Conservation (phyloP, 2,329 filamentous ascomycete species). For the Apiospora rasikravindrae region DNA sequence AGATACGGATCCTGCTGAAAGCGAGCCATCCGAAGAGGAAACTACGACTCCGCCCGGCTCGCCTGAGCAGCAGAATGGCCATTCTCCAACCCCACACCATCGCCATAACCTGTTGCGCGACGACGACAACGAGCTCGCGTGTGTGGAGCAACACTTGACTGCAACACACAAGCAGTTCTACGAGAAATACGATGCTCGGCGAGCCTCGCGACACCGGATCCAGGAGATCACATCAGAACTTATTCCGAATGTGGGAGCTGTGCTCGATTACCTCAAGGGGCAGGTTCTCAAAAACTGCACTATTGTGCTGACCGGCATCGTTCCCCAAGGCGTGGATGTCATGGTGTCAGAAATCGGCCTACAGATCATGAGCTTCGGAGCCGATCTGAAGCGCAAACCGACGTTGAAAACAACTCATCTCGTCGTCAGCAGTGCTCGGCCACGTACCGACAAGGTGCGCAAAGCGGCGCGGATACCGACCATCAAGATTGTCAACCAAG, state of each 20-base stretch:
- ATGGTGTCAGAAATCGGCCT: conserved; percentile 84
- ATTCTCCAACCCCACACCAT: conserved; percentile 42
- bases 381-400: conserved; percentile 62
- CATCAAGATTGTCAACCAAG: conserved; percentile 89
- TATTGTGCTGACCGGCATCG: conserved; percentile 88
- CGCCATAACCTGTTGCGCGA: conserved; percentile 83
- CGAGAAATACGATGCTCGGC: conserved; percentile 73
- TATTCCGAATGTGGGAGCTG: conserved; percentile 83
- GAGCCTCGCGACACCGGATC: conserved; percentile 49
- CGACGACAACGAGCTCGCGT: conserved; percentile 81
- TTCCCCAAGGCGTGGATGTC: conserved; percentile 81
- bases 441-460: conserved; percentile 88
- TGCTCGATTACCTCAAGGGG: conserved; percentile 84
- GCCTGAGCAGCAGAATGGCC: conserved; percentile 28
- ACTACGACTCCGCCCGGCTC: not conserved
- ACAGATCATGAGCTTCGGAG: conserved; percentile 87
- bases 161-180: conserved; percentile 82
- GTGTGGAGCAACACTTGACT: conserved; percentile 77
- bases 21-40: not conserved
- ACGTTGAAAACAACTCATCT: conserved; percentile 73
- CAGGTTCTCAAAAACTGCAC: conserved; percentile 75
- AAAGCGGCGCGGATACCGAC: conserved; percentile 79
- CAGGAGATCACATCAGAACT: conserved; percentile 50
- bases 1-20: conserved; percentile 63
- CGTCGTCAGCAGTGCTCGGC: conserved; percentile 71